Percentiles rank a stretch among this genome's conserved stretches.
phyloP scores from a whole-genome alignment of 163 green algal genomes.

The Chlamydomonas reinhardtii region DNA sequence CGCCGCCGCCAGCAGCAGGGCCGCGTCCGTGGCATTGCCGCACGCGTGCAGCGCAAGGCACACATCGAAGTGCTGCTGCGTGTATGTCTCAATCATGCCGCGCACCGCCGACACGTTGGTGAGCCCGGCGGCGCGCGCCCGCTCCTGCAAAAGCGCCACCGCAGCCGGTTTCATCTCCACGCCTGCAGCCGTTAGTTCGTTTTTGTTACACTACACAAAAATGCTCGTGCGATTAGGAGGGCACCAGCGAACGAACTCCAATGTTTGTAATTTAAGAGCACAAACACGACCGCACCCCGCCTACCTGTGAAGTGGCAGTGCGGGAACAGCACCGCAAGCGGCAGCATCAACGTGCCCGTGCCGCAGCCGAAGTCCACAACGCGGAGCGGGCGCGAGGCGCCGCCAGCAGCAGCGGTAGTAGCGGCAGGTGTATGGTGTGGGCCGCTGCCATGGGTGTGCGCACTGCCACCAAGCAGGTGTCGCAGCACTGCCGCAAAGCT shows the following conservation, averaged over 20 bases:
- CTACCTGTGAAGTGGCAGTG: conserved; percentile 62
- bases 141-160: conserved; percentile 67
- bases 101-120: conserved; percentile 61
- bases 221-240: too few species aligned
- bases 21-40: conserved; percentile 83
- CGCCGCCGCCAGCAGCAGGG: conserved; percentile 66
- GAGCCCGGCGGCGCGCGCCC: conserved; percentile 64
- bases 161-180: conserved; percentile 82
- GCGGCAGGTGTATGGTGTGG: neutral
- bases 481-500: conserved; percentile 67
- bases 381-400: conserved; percentile 4
- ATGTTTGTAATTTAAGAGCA: too few species aligned
- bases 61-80: conserved; percentile 72
- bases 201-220: too few species aligned
- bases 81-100: conserved; percentile 72
- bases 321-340: conserved; percentile 74
- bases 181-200: conserved; percentile 58
- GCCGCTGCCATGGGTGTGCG: neutral
- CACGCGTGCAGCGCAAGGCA: conserved; percentile 80
- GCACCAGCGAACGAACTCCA: too few species aligned
- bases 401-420: conserved; percentile 28
- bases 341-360: conserved; percentile 76
- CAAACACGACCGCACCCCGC: neutral
- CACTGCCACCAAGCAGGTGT: conserved; percentile 32
- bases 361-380: conserved; percentile 85